Percentiles rank a stretch among this genome's conserved stretches.
Conservation (phyloP, 768 basidiomycete species). For the Trametes meyenii region DNA sequence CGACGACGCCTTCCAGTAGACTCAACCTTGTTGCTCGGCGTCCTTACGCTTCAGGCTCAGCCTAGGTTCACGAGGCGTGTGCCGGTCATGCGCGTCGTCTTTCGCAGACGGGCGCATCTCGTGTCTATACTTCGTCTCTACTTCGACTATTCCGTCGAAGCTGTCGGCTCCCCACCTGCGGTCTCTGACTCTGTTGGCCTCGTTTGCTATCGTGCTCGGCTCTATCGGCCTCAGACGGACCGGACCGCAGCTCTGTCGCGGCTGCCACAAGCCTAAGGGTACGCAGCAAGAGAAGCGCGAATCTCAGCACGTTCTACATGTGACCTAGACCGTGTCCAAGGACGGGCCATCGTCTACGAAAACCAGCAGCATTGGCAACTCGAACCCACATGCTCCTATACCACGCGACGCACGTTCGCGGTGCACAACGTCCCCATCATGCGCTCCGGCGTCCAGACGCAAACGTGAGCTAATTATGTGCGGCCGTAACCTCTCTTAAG, state of each 20-base stretch:
- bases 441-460: not conserved
- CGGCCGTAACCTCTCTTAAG: not conserved
- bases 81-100: not conserved
- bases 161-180: not conserved
- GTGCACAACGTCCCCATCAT: constrained; percentile 3
- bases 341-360: not conserved
- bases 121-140: not conserved
- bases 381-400: not conserved
- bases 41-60: too few species aligned
- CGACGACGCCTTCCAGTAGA: too few species aligned
- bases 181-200: not conserved
- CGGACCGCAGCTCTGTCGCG: not conserved
- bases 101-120: not conserved
- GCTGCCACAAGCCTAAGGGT: not conserved
- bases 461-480: constrained; percentile 17
- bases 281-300: not conserved
- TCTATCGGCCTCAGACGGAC: too few species aligned
- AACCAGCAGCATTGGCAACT: not conserved
- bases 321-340: not conserved
- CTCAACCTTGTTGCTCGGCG: too few species aligned
- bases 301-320: not conserved
- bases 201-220: too few species aligned
- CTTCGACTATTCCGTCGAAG: not conserved
- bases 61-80: not conserved
- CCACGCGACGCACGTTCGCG: constrained; percentile 22